These are phyloP conservation scores for Ogataea allantospora DNA, from an alignment of 805 yeast genomes.

Conservation along the genomic window DNA sequence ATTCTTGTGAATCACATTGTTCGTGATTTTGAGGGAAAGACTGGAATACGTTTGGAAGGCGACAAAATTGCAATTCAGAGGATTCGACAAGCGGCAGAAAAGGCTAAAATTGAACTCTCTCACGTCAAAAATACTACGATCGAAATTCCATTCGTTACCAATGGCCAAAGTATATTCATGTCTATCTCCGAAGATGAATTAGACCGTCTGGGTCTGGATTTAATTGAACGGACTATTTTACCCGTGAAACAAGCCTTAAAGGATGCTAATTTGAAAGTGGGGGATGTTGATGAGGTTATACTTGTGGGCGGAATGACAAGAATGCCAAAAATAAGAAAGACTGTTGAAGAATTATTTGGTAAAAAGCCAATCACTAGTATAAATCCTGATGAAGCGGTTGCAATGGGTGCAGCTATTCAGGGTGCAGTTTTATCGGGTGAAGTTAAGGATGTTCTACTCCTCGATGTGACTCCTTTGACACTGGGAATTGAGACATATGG, in stretches of 20 bases:
- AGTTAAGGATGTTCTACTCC: constrained; percentile 84
- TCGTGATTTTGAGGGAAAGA: constrained; percentile 71
- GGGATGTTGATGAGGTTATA: constrained; percentile 75
- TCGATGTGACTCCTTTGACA: constrained; percentile 86
- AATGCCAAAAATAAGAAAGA: constrained; percentile 83
- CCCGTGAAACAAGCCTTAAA: constrained; percentile 81
- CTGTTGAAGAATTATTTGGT: constrained; percentile 74
- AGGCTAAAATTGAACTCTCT: constrained; percentile 84
- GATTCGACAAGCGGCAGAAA: constrained; percentile 84
- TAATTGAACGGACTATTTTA: constrained; percentile 68
- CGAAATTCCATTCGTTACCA: constrained; percentile 79
- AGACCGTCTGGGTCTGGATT: constrained; percentile 48
- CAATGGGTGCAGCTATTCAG: constrained; percentile 96
- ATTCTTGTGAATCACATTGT: constrained; percentile 77
- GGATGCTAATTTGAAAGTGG: constrained; percentile 68
- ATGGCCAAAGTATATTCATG: constrained; percentile 40
- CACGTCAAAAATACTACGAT: constrained; percentile 69
- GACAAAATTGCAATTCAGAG: constrained; percentile 83
- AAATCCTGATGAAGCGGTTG: constrained; percentile 93
- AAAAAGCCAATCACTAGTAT: constrained; percentile 87
- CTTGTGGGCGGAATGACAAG: constrained; percentile 91
- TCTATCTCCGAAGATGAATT: constrained; percentile 49
- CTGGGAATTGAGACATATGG: constrained; percentile 97
- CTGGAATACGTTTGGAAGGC: constrained; percentile 56
- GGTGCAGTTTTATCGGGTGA: constrained; percentile 96